Percentiles rank a stretch among this genome's conserved stretches.
Evolutionary conservation across 352 stramenopile genomes (phyloP).

Genomic region (Pythium utonaiense): DNA sequence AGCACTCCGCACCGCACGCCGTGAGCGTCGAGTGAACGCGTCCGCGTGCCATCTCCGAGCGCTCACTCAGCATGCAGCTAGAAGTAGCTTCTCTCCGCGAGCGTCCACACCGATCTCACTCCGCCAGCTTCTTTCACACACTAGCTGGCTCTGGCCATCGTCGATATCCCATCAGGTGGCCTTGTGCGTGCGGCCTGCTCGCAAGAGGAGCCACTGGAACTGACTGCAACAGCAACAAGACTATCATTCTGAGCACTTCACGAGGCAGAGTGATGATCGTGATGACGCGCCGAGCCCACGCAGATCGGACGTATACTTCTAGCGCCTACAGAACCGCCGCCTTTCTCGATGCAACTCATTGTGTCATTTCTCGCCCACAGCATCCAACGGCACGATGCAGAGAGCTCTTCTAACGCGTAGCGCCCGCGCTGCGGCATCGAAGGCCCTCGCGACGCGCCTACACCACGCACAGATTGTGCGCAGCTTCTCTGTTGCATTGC

Average conservation of each 20-base stretch:
- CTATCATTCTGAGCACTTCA: slow-evolving; percentile 11
- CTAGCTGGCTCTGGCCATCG: too few species aligned
- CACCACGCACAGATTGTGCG: background rate
- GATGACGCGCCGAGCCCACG: background rate
- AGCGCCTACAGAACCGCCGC: background rate
- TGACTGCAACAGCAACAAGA: slow-evolving; percentile 25
- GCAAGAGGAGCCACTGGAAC: background rate
- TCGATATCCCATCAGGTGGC: too few species aligned
- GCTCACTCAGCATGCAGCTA: too few species aligned
- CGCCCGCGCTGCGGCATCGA: slow-evolving; percentile 1
- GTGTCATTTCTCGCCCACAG: too few species aligned
- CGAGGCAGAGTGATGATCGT: background rate
- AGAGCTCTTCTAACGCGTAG: background rate
- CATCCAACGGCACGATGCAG: background rate
- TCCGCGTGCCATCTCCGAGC: too few species aligned
- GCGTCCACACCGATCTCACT: too few species aligned
- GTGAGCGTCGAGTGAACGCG: too few species aligned
- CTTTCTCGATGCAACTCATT: slow-evolving; percentile 5
- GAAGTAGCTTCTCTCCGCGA: too few species aligned
- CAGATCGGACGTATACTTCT: slow-evolving; percentile 4
- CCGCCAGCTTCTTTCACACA: too few species aligned
- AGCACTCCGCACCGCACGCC: too few species aligned
- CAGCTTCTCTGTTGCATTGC: slow-evolving; percentile 32
- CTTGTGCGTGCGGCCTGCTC: too few species aligned
- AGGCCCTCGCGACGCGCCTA: background rate